Conservation (phyloP, 352 stramenopile species). For the Elongisporangium prolatum region DNA sequence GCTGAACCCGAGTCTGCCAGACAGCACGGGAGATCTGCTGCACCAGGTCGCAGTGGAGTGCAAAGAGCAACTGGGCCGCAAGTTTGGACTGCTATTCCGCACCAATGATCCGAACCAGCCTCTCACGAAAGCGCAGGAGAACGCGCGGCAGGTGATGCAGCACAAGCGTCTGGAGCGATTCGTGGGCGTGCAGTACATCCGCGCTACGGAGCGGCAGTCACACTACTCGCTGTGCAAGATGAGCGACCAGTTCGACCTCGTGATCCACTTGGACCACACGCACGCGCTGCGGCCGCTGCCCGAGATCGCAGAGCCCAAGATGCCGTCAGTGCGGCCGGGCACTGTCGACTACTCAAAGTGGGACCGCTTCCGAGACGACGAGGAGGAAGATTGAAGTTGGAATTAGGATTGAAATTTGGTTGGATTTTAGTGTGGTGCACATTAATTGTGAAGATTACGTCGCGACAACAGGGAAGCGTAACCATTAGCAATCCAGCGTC, state of each 20-base stretch:
- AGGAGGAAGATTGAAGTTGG: constrained; percentile 6
- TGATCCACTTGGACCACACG: constrained; percentile 25
- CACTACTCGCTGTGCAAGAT: constrained; percentile 21
- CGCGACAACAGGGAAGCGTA: background rate
- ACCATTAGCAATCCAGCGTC: background rate
- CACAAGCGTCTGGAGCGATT: constrained; percentile 21
- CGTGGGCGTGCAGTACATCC: constrained; percentile 26
- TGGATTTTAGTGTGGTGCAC: background rate
- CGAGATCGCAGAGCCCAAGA: constrained; percentile 11
- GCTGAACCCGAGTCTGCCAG: constrained; percentile 13
- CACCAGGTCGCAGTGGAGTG: constrained; percentile 10
- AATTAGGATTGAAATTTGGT: no score
- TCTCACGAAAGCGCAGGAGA: background rate
- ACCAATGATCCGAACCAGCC: background rate
- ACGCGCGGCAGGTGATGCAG: constrained; percentile 4
- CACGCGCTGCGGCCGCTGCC: constrained; percentile 22
- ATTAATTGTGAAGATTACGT: background rate
- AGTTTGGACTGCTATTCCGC: constrained; percentile 24
- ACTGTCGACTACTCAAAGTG: constrained; percentile 16
- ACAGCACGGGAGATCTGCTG: constrained; percentile 16
- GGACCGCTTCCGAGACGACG: constrained; percentile 3
- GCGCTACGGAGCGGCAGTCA: constrained; percentile 16
- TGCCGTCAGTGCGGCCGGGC: constrained; percentile 1
- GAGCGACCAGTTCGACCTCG: constrained; percentile 24
- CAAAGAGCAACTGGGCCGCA: background rate